Evolutionary conservation across 768 basidiomycete genomes (phyloP).

Genomic region (Kwoniella sp.): DNA sequence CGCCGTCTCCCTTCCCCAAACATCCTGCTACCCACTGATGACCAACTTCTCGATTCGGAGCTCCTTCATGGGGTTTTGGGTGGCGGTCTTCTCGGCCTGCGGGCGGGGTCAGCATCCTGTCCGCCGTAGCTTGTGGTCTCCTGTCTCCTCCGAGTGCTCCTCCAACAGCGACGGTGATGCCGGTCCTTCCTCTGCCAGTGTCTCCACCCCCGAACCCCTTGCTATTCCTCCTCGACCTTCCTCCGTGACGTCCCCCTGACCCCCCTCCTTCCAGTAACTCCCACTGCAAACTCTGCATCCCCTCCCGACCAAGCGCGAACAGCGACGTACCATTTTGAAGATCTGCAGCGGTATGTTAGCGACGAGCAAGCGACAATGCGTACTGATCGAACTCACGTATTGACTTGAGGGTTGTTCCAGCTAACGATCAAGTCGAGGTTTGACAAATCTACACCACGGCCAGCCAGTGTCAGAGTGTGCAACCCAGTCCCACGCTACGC

Average conservation of each 20-base stretch:
- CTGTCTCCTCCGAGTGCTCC: background rate
- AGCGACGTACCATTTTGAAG: slow-evolving; percentile 23
- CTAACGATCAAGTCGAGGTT: no score
- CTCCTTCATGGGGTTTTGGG: slow-evolving; percentile 86
- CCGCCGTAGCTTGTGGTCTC: no score
- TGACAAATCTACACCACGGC: no score
- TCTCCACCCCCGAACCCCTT: background rate
- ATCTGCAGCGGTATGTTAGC: slow-evolving; percentile 7
- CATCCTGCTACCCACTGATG: slow-evolving; percentile 71
- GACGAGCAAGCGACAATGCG: background rate
- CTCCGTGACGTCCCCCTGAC: background rate
- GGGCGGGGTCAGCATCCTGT: slow-evolving; percentile 4
- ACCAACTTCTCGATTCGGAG: slow-evolving; percentile 96
- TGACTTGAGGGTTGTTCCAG: slow-evolving; percentile 16
- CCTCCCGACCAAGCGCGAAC: background rate
- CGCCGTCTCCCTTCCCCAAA: background rate
- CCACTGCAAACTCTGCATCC: background rate
- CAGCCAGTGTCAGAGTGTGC: background rate
- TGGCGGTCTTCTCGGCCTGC: slow-evolving; percentile 52
- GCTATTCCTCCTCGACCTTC: background rate
- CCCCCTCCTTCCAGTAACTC: background rate
- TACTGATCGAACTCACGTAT: slow-evolving; percentile 10
- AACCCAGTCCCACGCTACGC: background rate
- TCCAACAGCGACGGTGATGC: no score
- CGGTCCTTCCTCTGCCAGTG: no score